phyloP scores from a whole-genome alignment of 495 filamentous ascomycete species.

The Aspergillus affinis region DNA sequence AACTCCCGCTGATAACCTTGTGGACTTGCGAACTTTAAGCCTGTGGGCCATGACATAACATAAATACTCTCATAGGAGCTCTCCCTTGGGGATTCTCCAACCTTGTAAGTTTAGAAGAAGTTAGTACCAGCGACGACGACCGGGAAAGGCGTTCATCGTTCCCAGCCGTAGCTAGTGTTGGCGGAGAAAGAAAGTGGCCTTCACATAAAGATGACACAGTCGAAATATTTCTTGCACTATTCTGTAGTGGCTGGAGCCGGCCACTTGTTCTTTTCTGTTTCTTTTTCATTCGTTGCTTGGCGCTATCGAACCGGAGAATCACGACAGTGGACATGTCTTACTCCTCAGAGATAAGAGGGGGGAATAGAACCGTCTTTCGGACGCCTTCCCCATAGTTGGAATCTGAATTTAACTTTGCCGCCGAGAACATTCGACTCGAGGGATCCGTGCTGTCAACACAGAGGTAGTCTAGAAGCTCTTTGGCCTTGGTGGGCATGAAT shows the following conservation, averaged over 20 bases:
- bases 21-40: constrained; percentile 22
- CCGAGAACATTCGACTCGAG: constrained; percentile 54
- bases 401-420: constrained; percentile 60
- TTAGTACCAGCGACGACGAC: constrained; percentile 18
- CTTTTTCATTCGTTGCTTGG: neutral
- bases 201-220: neutral
- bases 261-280: neutral
- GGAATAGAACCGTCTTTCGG: constrained; percentile 54
- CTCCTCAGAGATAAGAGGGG: constrained; percentile 50
- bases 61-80: constrained; percentile 10
- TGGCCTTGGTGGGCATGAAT: constrained; percentile 81
- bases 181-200: constrained; percentile 17
- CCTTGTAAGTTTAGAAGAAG: constrained; percentile 14
- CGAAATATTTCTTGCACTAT: neutral
- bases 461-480: constrained; percentile 71
- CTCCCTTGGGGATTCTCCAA: constrained; percentile 12
- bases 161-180: constrained; percentile 10
- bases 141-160: constrained; percentile 11
- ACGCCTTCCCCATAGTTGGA: constrained; percentile 63
- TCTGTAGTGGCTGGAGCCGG: neutral
- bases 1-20: constrained; percentile 40
- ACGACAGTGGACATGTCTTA: constrained; percentile 21
- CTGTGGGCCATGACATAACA: constrained; percentile 26
- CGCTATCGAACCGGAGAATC: constrained; percentile 2
- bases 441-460: constrained; percentile 56